phyloP scores from a whole-genome alignment of 2,329 filamentous ascomycete species.

The Colletotrichum musae region DNA sequence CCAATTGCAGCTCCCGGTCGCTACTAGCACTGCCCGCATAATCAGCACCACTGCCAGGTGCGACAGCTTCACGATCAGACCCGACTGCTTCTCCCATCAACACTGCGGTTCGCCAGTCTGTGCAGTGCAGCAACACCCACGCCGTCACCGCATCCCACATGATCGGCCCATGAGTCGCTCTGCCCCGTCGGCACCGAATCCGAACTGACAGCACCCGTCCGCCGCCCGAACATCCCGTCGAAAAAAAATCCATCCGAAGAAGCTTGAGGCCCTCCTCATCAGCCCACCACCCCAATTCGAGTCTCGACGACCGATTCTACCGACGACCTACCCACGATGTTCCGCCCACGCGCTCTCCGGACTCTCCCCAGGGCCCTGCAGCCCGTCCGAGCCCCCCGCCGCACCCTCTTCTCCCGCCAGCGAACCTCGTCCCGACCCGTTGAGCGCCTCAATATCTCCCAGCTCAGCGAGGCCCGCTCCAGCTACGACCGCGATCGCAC shows the following conservation, averaged over 20 bases:
- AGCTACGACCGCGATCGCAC: slow-evolving; percentile 67
- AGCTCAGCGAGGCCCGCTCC: slow-evolving; percentile 60
- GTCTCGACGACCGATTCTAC: slow-evolving; percentile 1
- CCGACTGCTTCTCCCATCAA: slow-evolving; percentile 17
- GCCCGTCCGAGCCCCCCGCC: slow-evolving; percentile 44
- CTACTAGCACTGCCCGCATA: slow-evolving; percentile 3
- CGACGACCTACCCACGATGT: slow-evolving; percentile 44
- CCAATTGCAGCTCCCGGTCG: slow-evolving; percentile 18
- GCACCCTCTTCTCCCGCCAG: slow-evolving; percentile 52
- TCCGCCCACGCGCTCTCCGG: slow-evolving; percentile 47
- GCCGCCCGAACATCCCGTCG: slow-evolving; percentile 36
- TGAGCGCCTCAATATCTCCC: slow-evolving; percentile 66
- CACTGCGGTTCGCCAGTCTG: slow-evolving; percentile 31
- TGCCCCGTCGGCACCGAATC: slow-evolving; percentile 37
- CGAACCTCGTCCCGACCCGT: slow-evolving; percentile 52
- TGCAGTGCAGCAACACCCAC: slow-evolving; percentile 23
- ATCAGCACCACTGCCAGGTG: slow-evolving; percentile 5
- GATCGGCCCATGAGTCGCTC: slow-evolving; percentile 24
- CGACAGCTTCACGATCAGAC: slow-evolving; percentile 33
- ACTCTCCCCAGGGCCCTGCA: slow-evolving; percentile 44
- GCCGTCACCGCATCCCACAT: slow-evolving; percentile 26
- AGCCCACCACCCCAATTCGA: slow-evolving; percentile 16
- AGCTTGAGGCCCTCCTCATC: slow-evolving; percentile 12
- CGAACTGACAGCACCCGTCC: slow-evolving; percentile 25
- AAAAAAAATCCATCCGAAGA: slow-evolving; percentile 27